phyloP scores from a whole-genome alignment of 345 rosid genomes.

The Geranium brycei region DNA sequence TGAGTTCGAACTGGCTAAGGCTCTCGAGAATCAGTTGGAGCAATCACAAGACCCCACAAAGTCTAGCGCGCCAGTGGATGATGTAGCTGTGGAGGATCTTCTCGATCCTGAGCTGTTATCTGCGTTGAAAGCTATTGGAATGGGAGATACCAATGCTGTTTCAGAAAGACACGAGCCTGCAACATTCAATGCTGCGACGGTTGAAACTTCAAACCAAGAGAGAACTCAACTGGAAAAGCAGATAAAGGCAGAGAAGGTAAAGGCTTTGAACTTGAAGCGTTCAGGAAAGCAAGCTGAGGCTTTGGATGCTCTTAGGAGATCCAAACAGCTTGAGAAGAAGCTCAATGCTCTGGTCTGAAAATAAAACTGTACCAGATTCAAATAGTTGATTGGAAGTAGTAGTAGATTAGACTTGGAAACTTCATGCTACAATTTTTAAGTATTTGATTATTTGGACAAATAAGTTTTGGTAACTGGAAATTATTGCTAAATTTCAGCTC shows the following conservation, averaged over 20 bases:
- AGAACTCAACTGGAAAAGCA: conserved; percentile 53
- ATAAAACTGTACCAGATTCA: conserved; percentile 8
- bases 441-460: too few relatives aligned
- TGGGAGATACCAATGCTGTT: conserved; percentile 25
- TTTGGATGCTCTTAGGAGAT: conserved; percentile 66
- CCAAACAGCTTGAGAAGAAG: conserved; percentile 64
- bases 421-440: too few relatives aligned
- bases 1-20: conserved; percentile 77
- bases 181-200: conserved; percentile 16
- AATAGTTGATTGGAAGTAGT: too few relatives aligned
- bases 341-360: conserved; percentile 30
- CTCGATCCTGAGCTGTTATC: conserved; percentile 88
- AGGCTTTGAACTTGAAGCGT: conserved; percentile 62
- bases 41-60: conserved; percentile 34
- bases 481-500: too few relatives aligned
- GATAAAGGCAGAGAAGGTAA: conserved; percentile 64
- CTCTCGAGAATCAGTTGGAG: conserved; percentile 76
- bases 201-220: conserved; percentile 33
- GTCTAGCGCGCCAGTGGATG: conserved; percentile 27
- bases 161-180: conserved; percentile 20
- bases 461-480: too few relatives aligned
- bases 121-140: conserved; percentile 64
- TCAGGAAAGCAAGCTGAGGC: conserved; percentile 90
- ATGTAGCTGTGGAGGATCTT: conserved; percentile 59
- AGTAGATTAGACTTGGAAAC: too few relatives aligned